Evolutionary conservation across 192 early-diverging fungal genomes (phyloP), one percentile per base, ranked within the genome.

Genomic region (Coemansia aciculifera): DNA sequence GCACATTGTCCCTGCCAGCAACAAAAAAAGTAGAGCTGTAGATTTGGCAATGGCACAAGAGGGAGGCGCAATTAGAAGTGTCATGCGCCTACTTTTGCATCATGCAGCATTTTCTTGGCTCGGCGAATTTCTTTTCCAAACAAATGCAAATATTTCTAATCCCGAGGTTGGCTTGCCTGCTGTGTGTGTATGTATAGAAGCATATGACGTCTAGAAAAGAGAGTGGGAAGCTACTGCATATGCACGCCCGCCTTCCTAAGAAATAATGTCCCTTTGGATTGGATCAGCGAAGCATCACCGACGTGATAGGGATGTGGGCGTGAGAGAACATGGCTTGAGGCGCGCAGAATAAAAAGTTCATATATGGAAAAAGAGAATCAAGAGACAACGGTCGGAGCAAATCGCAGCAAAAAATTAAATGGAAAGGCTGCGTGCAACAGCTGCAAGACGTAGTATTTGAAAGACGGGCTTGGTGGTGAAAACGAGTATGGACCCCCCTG

Each of bases 41-140:
- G 23, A 54, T 54, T 54, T 17, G 27, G 51, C 23, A 29, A 54
- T 54, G 51, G 51, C 27, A 54, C 24, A 3, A 54, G 27, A 15
- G 13, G 24, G 51, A 13, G 51, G 51, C 51, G 51, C 51, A 54
- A 54, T 54, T 54, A 54, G 51, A 54, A 54, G 51, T 23, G 48
- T 54, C 51, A 54, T 54, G 51, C 51, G 51, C 24, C 23, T 54
- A 29, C 51, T 54, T 54, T 54, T 27, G 51, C 51, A 54, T 24
- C 51, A 29, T 54, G 51, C 51, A 54, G 51, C 12, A 24, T 29
- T 27, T n/a, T 23, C 7, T 27, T 54, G 27, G 24, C 24, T 29
- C 51, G 51, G 51, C 2, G 51, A 54, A 27, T 54, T 54, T 29
- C 31, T 4, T 15, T 15, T 10, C 51, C 13, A 54, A 49, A 23